Evolutionary conservation across 495 filamentous ascomycete species (phyloP), one percentile per base, ranked within the genome.

Genomic region (Penicillium pancosmium): DNA sequence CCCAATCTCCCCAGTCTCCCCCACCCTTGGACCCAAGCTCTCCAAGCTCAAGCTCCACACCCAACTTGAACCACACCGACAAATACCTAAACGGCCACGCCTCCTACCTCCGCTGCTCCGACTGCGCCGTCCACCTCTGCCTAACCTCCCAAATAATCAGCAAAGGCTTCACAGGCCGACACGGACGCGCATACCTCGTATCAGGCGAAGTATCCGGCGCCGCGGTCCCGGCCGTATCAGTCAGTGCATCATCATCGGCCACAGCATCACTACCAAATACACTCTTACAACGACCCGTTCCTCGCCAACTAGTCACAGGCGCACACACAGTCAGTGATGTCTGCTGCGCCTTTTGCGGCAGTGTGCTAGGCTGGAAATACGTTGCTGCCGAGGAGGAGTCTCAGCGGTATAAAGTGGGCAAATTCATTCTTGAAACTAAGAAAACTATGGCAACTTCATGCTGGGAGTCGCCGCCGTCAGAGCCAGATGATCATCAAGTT

Each of bases 351-450:
- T 73, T 87, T 54, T 89, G 93, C 68, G 81, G 80, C 5, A 84
- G 72, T 44, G 84, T 89, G 43, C 69, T 98, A 16, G 93, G 93
- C 10, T 98, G 93, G 93, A 97, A 97, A 72, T 98, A 98, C 69
- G 82, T 97, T 52, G 85, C 85, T 44, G 93, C 93, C 0, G 86
- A 88, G 53, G 90, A 97, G 65, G 80, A 87, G 60, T 80, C 78
- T 40, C 93, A 98, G 71, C 81, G 83, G 54, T 98, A 98, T 75
- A 98, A 98, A 71, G 86, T 97, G 31, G 93, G 93, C 31, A 97
- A 96, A 71, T 97, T 93, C 65, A 97, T 98, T n/a, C 71, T 98
- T 36, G 93, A 98, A 77, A 92, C 88, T 34, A 86, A 86, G 69
- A 80, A 88, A 59, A 87, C 92, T 23, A 84, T 84, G 18, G 71